A percentile compares a stretch with the other conserved stretches of the same genome.
Conservation (phyloP, 345 rosid genomes). For the Moricandia moricandioides region DNA sequence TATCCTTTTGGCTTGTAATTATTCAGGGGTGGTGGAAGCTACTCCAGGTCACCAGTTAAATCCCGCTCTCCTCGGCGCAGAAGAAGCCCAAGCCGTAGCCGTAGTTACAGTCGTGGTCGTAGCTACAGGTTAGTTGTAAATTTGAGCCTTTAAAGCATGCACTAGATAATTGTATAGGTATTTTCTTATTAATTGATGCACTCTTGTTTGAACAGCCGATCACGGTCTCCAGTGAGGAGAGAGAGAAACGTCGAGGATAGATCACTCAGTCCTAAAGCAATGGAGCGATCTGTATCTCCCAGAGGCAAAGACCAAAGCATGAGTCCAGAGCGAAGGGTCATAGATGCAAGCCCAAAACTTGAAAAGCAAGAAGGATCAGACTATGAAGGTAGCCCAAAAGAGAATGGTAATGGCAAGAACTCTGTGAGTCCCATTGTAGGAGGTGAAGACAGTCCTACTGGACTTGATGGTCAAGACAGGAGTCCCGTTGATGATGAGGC, state of each 20-base stretch:
- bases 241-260: constrained; percentile 43
- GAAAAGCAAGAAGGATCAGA: constrained; percentile 47
- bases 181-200: not conserved
- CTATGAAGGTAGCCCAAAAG: constrained; percentile 52
- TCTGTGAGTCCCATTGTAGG: constrained; percentile 39
- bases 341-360: constrained; percentile 35
- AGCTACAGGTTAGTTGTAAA: constrained; percentile 60
- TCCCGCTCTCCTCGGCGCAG: constrained; percentile 64
- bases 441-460: constrained; percentile 35
- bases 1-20: constrained; percentile 1
- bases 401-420: constrained; percentile 42
- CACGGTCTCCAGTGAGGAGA: constrained; percentile 70
- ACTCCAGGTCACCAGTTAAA: constrained; percentile 66
- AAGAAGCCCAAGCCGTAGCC: constrained; percentile 69
- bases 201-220: constrained; percentile 46
- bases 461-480: constrained; percentile 48
- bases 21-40: constrained; percentile 56
- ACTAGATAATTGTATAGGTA: not conserved
- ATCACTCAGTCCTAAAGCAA: constrained; percentile 43
- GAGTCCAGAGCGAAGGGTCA: constrained; percentile 45
- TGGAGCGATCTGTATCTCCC: constrained; percentile 38
- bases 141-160: not conserved
- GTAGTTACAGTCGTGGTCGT: constrained; percentile 78
- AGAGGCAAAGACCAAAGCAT: constrained; percentile 59
- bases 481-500: constrained; percentile 36